Conservation (phyloP, 345 rosid genomes). For the Aegle marmelos region DNA sequence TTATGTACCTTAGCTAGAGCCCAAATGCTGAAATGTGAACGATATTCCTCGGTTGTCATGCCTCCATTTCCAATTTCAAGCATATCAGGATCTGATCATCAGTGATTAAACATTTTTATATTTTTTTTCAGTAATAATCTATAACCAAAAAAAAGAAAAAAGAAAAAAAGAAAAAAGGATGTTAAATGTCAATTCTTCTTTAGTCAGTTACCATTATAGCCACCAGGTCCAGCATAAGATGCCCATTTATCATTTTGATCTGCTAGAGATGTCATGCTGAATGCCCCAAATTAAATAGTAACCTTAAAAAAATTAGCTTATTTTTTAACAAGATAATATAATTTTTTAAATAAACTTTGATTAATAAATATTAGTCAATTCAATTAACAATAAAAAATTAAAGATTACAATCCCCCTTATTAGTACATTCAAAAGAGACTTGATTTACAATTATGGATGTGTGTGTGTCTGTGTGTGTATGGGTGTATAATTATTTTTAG, state of each 20-base stretch:
- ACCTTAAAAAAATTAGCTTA: background rate
- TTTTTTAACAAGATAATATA: too few species aligned
- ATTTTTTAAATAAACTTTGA: too few species aligned
- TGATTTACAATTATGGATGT: too few species aligned
- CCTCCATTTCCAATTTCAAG: slow-evolving; percentile 78
- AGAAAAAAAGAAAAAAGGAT: background rate
- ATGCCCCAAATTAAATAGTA: background rate
- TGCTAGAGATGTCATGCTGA: slow-evolving; percentile 50
- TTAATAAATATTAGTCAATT: background rate
- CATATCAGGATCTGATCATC: slow-evolving; percentile 63
- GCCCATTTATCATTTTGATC: slow-evolving; percentile 64
- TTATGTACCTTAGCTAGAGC: slow-evolving; percentile 50
- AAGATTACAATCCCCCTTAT: background rate
- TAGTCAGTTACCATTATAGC: slow-evolving; percentile 53
- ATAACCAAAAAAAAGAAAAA: too few species aligned
- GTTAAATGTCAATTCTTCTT: too few species aligned
- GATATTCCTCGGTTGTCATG: slow-evolving; percentile 63
- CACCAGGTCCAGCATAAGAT: slow-evolving; percentile 59
- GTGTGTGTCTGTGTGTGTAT: too few species aligned
- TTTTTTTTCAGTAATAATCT: too few species aligned
- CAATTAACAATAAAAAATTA: too few species aligned
- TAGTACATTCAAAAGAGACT: background rate
- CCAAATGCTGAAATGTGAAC: slow-evolving; percentile 72
- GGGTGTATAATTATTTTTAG: too few species aligned
- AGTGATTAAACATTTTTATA: too few species aligned